These are phyloP conservation scores for Udeniomyces megalosporus DNA, from an alignment of 768 basidiomycete genomes.

Conservation along the genomic window DNA sequence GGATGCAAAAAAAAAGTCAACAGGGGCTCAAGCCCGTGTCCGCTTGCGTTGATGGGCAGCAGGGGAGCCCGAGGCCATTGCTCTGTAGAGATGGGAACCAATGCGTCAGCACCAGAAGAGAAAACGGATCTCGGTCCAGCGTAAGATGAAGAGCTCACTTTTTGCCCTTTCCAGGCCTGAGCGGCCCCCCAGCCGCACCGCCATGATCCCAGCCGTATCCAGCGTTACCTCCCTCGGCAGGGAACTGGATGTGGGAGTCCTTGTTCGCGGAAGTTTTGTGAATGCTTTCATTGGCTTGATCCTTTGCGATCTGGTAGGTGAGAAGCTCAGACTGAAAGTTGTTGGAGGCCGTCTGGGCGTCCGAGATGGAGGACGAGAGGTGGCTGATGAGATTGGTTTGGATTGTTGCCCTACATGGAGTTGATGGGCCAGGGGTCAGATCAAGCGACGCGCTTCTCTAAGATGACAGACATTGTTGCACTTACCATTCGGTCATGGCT, in stretches of 20 bases:
- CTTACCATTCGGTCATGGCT: constrained; percentile 27
- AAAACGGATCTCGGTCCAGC: too few species aligned
- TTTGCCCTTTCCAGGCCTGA: not conserved
- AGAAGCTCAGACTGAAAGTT: constrained; percentile 35
- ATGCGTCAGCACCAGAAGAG: not conserved
- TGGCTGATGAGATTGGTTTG: constrained; percentile 46
- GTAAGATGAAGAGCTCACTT: too few species aligned
- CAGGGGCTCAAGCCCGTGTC: not conserved
- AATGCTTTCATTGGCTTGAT: constrained; percentile 23
- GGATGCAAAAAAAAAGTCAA: too few species aligned
- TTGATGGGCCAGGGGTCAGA: constrained; percentile 17
- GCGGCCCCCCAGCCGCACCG: not conserved
- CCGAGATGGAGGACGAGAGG: constrained; percentile 4
- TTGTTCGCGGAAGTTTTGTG: not conserved
- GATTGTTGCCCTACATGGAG: constrained; percentile 30
- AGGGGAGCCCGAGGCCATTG: not conserved
- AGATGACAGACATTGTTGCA: not conserved
- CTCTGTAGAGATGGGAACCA: not conserved
- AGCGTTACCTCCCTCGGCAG: too few species aligned
- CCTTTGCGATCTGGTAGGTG: constrained; percentile 47
- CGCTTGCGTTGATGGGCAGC: not conserved
- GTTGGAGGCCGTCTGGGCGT: not conserved
- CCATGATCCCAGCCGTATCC: not conserved
- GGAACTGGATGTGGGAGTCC: too few species aligned
- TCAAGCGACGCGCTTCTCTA: constrained; percentile 40